phyloP scores from a whole-genome alignment of 2,329 filamentous ascomycete genomes.

The Triangularia verruculosa region DNA sequence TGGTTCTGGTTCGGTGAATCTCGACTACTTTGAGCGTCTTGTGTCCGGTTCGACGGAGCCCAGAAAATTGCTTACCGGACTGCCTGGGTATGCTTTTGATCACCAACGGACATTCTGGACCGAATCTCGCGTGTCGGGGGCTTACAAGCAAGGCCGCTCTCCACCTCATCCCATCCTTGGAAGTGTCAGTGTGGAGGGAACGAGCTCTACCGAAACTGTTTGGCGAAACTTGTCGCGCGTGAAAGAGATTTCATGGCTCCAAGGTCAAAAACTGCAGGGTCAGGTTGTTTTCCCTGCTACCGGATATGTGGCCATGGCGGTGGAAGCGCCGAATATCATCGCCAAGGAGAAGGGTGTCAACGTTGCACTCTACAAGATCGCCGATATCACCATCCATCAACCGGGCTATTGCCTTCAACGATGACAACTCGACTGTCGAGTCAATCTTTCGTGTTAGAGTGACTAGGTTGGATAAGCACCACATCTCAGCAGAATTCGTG shows the following conservation, averaged over 20 bases:
- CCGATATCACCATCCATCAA: not conserved
- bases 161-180: conserved; percentile 2
- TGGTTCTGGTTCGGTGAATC: not conserved
- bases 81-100: conserved; percentile 49
- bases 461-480: not conserved
- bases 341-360: not conserved
- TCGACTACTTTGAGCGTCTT: not conserved
- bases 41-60: conserved; percentile 5
- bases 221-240: conserved; percentile 49
- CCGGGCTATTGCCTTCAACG: not conserved
- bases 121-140: conserved; percentile 43
- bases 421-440: not conserved
- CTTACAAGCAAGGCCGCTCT: conserved; percentile 34
- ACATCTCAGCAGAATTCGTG: not conserved
- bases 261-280: conserved; percentile 57
- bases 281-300: conserved; percentile 54
- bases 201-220: conserved; percentile 44
- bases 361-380: not conserved
- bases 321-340: conserved; percentile 35
- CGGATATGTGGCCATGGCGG: conserved; percentile 50
- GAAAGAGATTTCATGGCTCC: conserved; percentile 54
- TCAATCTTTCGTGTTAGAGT: not conserved
- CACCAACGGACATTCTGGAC: conserved; percentile 47
- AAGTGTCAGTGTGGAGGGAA: conserved; percentile 40
- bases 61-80: conserved; percentile 32